phyloP scores from a whole-genome alignment of 2,329 filamentous ascomycete species.

The Stagonosporopsis vannaccii region DNA sequence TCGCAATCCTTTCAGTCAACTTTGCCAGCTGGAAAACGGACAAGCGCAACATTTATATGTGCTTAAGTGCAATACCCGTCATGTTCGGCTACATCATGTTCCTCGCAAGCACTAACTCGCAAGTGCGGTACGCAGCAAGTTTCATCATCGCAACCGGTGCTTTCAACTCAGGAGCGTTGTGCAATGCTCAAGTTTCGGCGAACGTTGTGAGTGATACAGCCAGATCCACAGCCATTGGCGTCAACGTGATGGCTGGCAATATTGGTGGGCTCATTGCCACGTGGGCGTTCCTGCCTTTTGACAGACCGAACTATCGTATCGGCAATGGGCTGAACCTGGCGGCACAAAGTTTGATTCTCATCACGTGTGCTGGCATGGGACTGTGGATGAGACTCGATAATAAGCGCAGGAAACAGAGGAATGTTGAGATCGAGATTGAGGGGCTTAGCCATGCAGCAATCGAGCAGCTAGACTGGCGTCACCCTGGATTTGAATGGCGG shows the following conservation, averaged over 20 bases:
- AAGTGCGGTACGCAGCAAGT: background rate
- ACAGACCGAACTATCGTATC: background rate
- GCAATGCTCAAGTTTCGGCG: background rate
- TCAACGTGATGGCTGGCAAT: background rate
- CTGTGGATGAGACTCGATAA: background rate
- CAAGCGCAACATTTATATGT: constrained; percentile 64
- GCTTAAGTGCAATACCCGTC: constrained; percentile 63
- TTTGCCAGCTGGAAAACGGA: constrained; percentile 66
- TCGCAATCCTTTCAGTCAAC: constrained; percentile 67
- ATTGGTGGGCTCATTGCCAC: background rate
- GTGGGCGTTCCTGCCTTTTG: background rate
- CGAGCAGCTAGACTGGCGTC: background rate
- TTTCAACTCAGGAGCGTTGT: background rate
- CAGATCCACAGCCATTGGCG: background rate
- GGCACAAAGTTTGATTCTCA: background rate
- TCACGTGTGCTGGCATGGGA: background rate
- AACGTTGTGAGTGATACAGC: background rate
- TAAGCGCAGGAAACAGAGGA: background rate
- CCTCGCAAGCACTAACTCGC: background rate
- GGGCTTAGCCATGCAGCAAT: background rate
- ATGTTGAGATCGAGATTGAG: background rate
- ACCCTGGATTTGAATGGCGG: background rate
- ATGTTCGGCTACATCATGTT: constrained; percentile 66
- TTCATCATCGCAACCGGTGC: background rate
- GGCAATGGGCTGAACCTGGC: background rate